A percentile compares a stretch with the other conserved stretches of the same genome.
These are phyloP conservation scores for Malus fusca DNA, from an alignment of 306 rosid species.

Conservation along the genomic window DNA sequence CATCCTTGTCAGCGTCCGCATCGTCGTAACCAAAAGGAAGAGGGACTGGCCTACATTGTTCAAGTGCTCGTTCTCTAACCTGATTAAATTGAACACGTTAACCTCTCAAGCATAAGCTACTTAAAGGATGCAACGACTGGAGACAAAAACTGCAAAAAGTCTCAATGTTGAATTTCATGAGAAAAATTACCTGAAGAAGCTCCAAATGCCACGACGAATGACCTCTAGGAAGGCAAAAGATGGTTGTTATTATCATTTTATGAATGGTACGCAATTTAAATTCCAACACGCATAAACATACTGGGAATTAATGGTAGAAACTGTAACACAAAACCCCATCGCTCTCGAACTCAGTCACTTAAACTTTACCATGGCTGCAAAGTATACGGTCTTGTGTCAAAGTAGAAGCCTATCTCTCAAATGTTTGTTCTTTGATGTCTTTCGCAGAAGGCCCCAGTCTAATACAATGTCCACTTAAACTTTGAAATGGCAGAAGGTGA, in stretches of 20 bases:
- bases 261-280: conserved; percentile 33
- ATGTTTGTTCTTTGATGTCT: conserved; percentile 45
- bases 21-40: conserved; percentile 49
- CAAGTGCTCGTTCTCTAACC: conserved; percentile 70
- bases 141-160: too few relatives aligned
- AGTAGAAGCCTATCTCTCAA: conserved; percentile 53
- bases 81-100: conserved; percentile 3
- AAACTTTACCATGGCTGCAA: conserved; percentile 45
- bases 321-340: not conserved
- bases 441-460: conserved; percentile 61
- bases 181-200: too few relatives aligned
- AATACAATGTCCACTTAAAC: conserved; percentile 50
- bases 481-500: conserved; percentile 51
- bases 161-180: too few relatives aligned
- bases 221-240: conserved; percentile 44
- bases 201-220: too few relatives aligned
- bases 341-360: not conserved
- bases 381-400: conserved; percentile 46
- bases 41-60: conserved; percentile 71
- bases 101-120: not conserved
- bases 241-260: conserved; percentile 36
- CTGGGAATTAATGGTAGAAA: conserved; percentile 2
- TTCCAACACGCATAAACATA: conserved; percentile 34
- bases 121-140: conserved; percentile 9
- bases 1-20: conserved; percentile 29